Conservation (phyloP, 2,329 filamentous ascomycete species). For the Paecilomyces niveus region DNA sequence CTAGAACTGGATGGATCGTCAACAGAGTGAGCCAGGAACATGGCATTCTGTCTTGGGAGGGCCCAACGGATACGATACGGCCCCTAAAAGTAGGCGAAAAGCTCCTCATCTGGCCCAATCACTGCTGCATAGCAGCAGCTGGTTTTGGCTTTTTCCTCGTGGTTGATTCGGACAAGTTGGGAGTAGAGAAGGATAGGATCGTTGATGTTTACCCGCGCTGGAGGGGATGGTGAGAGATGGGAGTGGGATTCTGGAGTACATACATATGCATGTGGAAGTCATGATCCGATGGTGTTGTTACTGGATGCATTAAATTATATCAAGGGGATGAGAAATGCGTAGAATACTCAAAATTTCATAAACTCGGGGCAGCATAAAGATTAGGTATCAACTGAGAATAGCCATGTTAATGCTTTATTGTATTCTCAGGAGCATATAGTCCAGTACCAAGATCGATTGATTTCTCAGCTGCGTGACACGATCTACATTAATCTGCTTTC, state of each 20-base stretch:
- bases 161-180: conserved; percentile 51
- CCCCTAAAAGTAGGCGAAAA: conserved; percentile 56
- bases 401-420: no score
- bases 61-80: conserved; percentile 37
- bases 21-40: conserved; percentile 69
- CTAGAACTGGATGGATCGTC: conserved; percentile 54
- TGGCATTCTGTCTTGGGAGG: conserved; percentile 58
- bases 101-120: conserved; percentile 69
- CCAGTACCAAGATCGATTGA: no score
- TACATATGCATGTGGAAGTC: not conserved
- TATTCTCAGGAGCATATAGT: no score
- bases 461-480: no score
- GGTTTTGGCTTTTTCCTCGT: conserved; percentile 67
- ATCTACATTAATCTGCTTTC: no score
- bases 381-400: no score
- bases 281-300: not conserved
- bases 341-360: no score
- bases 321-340: no score
- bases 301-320: no score
- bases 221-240: not conserved
- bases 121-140: conserved; percentile 67
- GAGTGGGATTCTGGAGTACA: no score
- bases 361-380: no score
- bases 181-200: conserved; percentile 10
- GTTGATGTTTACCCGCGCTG: not conserved